Percentiles rank a stretch among this genome's conserved stretches.
Evolutionary conservation across 2,329 filamentous ascomycete genomes (phyloP).

Genomic region (Diplodia sapinea): DNA sequence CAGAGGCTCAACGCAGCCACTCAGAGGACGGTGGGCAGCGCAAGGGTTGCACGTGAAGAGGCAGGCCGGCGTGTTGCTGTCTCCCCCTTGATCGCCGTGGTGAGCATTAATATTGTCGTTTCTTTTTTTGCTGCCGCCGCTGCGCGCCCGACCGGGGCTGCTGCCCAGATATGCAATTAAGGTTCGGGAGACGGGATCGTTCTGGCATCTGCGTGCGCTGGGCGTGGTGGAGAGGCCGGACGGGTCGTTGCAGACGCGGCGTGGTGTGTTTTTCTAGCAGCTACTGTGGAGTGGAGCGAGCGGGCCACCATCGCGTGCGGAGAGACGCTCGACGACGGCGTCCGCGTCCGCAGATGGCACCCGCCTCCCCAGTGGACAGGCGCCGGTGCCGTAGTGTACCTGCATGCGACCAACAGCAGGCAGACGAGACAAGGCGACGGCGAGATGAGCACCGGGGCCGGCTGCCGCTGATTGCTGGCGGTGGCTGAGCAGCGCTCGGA

Average conservation of each 20-base stretch:
- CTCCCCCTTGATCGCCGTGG: constrained; percentile 21
- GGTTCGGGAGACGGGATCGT: constrained; percentile 26
- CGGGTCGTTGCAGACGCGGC: neutral
- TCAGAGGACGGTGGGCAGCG: neutral
- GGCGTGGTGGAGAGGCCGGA: neutral
- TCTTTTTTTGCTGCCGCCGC: constrained; percentile 21
- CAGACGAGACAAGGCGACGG: neutral
- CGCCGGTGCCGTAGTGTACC: constrained; percentile 21
- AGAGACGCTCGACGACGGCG: constrained; percentile 7
- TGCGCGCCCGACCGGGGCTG: neutral
- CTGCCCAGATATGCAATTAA: constrained; percentile 15
- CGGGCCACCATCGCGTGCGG: constrained; percentile 9
- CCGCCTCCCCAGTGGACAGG: constrained; percentile 8
- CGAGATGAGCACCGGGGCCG: constrained; percentile 1
- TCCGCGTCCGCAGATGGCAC: neutral
- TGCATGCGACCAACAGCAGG: constrained; percentile 18
- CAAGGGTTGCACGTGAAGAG: constrained; percentile 12
- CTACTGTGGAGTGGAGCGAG: constrained; percentile 14
- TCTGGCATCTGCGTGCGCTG: constrained; percentile 20
- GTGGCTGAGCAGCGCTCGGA: constrained; percentile 28
- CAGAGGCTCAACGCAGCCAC: constrained; percentile 20
- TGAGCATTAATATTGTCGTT: constrained; percentile 11
- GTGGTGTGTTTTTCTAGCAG: neutral
- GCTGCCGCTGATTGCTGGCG: constrained; percentile 27
- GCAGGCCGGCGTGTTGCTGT: neutral